phyloP scores from a whole-genome alignment of 371 early-diverging fungal species.

The Mortierella sp. region DNA sequence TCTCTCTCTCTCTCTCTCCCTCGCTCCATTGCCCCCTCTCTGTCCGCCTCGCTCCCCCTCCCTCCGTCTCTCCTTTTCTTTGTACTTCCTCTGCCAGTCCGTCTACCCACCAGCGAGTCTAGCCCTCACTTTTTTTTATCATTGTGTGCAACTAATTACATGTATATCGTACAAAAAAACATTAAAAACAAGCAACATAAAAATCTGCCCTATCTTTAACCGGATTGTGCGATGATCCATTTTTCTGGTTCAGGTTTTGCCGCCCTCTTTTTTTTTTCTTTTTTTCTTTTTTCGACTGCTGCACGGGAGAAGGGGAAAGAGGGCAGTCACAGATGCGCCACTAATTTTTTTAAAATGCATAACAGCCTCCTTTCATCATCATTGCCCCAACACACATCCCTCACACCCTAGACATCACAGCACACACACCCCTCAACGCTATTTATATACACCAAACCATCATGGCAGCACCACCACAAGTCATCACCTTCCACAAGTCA shows the following conservation, averaged over 20 bases:
- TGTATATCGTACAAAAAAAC: no score
- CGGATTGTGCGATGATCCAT: not conserved
- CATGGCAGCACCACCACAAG: not conserved
- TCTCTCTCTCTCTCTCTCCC: not conserved
- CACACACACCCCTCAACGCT: no score
- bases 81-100: not conserved
- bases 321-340: no score
- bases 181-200: not conserved
- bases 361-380: not conserved
- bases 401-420: no score
- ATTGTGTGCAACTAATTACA: no score
- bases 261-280: not conserved
- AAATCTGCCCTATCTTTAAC: no score
- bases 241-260: not conserved
- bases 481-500: constrained; percentile 33
- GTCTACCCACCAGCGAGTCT: no score
- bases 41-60: no score
- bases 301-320: no score
- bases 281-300: not conserved
- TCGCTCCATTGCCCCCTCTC: not conserved
- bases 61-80: not conserved
- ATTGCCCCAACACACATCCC: not conserved
- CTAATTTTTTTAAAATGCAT: no score
- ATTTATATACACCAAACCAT: not conserved
- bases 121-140: no score